These are phyloP conservation scores for Colletotrichum incanum DNA, from an alignment of 2,329 filamentous ascomycete genomes.

Conservation along the genomic window DNA sequence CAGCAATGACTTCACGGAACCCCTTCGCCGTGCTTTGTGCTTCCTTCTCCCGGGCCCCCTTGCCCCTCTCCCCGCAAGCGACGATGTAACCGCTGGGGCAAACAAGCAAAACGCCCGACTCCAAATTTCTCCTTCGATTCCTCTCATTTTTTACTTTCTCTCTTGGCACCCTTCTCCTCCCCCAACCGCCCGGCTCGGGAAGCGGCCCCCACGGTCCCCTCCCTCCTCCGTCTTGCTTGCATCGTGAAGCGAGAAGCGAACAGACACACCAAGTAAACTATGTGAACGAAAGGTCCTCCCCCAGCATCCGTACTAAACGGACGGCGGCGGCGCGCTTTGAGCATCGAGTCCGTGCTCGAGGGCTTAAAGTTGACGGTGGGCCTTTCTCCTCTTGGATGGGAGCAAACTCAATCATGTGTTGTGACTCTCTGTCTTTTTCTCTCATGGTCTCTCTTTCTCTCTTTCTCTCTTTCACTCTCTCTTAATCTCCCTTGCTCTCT, in stretches of 20 bases:
- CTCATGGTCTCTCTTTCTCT: not conserved
- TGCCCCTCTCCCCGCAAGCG: not conserved
- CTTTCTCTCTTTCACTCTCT: not conserved
- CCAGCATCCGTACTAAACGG: not conserved
- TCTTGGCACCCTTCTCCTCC: not conserved
- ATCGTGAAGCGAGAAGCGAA: not conserved
- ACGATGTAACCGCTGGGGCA: not conserved
- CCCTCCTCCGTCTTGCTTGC: not conserved
- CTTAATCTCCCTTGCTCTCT: not conserved
- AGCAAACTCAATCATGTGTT: conserved; percentile 8
- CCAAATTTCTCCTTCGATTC: not conserved
- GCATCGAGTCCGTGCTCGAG: not conserved
- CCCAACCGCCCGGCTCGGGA: not conserved
- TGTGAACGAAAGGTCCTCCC: not conserved
- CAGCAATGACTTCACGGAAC: conserved; percentile 8
- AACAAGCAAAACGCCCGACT: not conserved
- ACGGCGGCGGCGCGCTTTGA: conserved; percentile 3
- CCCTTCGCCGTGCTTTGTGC: not conserved
- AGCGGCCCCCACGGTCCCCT: not conserved
- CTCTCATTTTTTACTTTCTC: not conserved
- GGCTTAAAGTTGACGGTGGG: not conserved
- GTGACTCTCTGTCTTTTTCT: not conserved
- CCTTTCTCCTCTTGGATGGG: not conserved
- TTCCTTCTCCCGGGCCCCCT: not conserved
- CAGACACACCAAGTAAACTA: not conserved